phyloP scores from a whole-genome alignment of 352 stramenopile genomes.

The Phytophthora cajani region DNA sequence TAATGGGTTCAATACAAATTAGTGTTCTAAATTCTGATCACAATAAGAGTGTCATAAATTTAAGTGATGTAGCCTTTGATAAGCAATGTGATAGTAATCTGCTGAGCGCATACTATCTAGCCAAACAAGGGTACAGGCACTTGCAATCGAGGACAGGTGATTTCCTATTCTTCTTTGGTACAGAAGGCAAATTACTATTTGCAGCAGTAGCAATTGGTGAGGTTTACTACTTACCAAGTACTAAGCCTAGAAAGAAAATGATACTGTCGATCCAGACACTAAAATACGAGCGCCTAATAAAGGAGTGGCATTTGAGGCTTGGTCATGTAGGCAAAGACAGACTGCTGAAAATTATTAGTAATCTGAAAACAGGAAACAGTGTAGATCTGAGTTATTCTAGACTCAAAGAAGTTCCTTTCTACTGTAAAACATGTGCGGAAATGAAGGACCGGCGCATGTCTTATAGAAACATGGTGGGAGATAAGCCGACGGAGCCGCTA shows the following conservation, averaged over 20 bases:
- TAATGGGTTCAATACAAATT: not conserved
- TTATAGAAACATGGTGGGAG: not conserved
- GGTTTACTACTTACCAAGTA: not conserved
- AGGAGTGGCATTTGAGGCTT: not conserved
- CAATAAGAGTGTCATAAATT: not conserved
- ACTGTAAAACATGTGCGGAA: not conserved
- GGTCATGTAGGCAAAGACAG: not conserved
- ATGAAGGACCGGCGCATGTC: not conserved
- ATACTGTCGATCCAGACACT: not conserved
- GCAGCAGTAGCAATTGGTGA: not conserved
- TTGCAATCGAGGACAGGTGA: not conserved
- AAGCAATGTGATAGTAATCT: not conserved
- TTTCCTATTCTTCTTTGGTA: not conserved
- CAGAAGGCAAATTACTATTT: not conserved
- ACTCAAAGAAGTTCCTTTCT: not conserved
- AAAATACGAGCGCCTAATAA: not conserved
- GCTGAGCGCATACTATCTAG: not conserved
- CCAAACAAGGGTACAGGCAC: not conserved
- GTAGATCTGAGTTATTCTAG: not conserved
- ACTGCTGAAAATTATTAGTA: not conserved
- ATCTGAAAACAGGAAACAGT: not conserved
- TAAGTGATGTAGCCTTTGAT: not conserved
- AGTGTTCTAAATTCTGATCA: not conserved
- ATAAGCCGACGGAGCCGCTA: not conserved
- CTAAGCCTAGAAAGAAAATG: not conserved